Conservation (phyloP, 805 yeast genomes). For the Lipomyces orientalis region DNA sequence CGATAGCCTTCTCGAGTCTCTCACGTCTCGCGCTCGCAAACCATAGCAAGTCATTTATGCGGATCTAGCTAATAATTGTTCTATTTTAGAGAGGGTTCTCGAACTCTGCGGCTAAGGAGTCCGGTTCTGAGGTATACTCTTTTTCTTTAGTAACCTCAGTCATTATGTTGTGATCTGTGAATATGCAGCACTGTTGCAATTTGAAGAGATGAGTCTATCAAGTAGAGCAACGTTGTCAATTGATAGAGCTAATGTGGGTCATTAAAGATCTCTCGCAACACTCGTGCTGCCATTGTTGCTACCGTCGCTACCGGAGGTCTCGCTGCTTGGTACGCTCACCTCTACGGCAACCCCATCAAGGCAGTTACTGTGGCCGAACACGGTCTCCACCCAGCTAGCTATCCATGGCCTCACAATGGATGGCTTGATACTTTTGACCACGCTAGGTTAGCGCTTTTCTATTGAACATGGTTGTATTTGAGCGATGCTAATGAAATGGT, state of each 20-base stretch:
- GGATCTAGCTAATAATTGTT: background rate
- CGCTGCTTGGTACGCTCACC: constrained; percentile 80
- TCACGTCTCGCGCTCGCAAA: background rate
- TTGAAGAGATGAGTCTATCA: background rate
- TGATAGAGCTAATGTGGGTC: background rate
- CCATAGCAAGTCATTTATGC: constrained; percentile 1
- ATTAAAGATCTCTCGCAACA: constrained; percentile 22
- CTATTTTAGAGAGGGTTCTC: constrained; percentile 18
- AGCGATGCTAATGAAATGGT: constrained; percentile 11
- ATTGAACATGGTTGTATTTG: constrained; percentile 8
- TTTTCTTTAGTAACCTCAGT: background rate
- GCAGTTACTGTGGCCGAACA: constrained; percentile 89
- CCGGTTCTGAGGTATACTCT: constrained; percentile 19
- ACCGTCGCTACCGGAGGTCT: constrained; percentile 76
- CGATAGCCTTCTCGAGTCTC: background rate
- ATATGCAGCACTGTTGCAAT: background rate
- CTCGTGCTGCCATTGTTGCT: constrained; percentile 45
- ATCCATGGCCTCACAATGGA: constrained; percentile 93
- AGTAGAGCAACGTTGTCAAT: background rate
- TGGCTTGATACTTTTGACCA: constrained; percentile 58
- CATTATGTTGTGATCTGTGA: background rate
- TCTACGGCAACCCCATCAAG: constrained; percentile 83
- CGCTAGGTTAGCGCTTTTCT: constrained; percentile 28
- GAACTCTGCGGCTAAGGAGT: constrained; percentile 16
- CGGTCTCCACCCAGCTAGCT: constrained; percentile 94